Conservation (phyloP, 75 land plant genomes). For the Picea sitchensis region DNA sequence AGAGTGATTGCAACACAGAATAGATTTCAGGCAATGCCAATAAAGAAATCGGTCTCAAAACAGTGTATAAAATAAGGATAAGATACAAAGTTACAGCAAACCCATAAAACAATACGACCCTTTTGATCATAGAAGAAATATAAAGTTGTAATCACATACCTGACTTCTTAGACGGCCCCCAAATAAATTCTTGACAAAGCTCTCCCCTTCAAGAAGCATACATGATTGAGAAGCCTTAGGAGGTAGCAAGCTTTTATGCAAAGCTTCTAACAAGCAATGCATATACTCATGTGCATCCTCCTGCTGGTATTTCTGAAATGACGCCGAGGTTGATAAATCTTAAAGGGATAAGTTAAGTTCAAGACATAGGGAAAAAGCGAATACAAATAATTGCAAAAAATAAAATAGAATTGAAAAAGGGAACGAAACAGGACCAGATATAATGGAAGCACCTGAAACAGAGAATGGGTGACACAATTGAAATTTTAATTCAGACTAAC, state of each 20-base stretch:
- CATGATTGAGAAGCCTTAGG: slow-evolving; percentile 7
- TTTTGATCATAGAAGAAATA: not conserved
- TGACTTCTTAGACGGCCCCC: slow-evolving; percentile 85
- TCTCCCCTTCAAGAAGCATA: slow-evolving; percentile 15
- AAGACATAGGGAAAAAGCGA: slow-evolving; percentile 12
- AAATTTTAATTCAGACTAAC: not conserved
- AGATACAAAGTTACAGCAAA: not conserved
- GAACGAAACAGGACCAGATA: not conserved
- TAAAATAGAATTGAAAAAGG: not conserved
- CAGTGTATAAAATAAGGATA: too few relatives aligned
- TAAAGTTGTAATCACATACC: slow-evolving; percentile 22
- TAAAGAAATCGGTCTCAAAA: too few relatives aligned
- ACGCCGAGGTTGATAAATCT: slow-evolving; percentile 44
- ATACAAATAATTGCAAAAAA: not conserved
- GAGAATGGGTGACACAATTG: not conserved
- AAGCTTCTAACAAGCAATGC: slow-evolving; percentile 63
- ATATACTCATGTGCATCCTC: slow-evolving; percentile 96
- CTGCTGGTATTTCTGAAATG: slow-evolving; percentile 49
- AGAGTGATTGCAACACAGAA: too few relatives aligned
- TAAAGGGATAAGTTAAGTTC: not conserved
- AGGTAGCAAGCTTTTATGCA: slow-evolving; percentile 33
- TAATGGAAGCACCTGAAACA: not conserved
- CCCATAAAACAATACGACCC: not conserved
- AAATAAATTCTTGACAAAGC: slow-evolving; percentile 60
- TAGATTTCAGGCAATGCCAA: too few relatives aligned